Conservation (phyloP, 108 stramenopile species). For the Conticribra weissflogii region DNA sequence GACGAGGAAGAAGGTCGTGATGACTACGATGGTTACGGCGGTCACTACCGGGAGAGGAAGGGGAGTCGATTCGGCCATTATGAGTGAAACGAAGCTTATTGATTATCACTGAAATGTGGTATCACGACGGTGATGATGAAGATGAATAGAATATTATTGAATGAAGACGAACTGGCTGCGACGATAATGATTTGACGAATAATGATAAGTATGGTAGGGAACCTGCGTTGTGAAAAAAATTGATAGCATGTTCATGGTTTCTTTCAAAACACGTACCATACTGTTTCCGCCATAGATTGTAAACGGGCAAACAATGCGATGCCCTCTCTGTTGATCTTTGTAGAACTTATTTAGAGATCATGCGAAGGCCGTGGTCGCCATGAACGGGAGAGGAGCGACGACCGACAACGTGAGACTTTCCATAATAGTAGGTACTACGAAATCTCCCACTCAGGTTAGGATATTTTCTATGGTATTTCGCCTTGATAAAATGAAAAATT, state of each 20-base stretch:
- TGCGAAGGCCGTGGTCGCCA: too few species aligned
- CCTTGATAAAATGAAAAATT: too few species aligned
- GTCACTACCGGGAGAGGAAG: conserved; percentile 11
- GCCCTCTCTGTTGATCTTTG: too few species aligned
- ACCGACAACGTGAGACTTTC: too few species aligned
- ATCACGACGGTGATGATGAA: neutral
- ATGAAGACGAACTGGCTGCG: too few species aligned
- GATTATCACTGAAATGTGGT: too few species aligned
- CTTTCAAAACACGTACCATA: neutral
- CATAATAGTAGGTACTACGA: too few species aligned
- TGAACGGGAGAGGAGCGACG: too few species aligned
- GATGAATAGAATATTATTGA: neutral
- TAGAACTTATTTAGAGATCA: too few species aligned
- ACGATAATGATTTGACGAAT: neutral
- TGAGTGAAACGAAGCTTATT: neutral
- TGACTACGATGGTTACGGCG: conserved; percentile 13
- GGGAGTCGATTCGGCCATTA: neutral
- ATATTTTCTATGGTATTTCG: too few species aligned
- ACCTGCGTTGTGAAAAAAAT: neutral
- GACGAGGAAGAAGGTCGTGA: conserved; percentile 16
- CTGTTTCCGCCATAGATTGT: neutral
- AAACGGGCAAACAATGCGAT: too few species aligned
- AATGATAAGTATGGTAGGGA: neutral
- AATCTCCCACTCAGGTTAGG: too few species aligned
- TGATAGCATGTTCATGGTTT: neutral